Evolutionary conservation across 306 rosid species (phyloP), one percentile per base, ranked within the genome.

Genomic region (Trifolium pratense): DNA sequence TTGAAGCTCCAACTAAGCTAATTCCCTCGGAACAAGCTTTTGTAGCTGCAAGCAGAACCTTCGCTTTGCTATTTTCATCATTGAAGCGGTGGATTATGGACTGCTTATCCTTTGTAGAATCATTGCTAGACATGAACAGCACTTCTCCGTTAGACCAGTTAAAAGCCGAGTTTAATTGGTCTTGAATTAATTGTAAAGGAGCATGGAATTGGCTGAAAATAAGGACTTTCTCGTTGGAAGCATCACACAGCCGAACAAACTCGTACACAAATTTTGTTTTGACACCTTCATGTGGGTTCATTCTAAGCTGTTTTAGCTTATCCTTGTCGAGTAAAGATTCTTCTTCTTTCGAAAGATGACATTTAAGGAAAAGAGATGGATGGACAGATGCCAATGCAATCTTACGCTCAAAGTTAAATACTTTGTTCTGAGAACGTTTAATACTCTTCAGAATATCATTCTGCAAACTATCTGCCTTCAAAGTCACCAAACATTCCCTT

Each of bases 21-120:
- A 83, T 83, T 0, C 86, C 86, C 70, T 83, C 86, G 34, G 75
- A 75, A 48, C 83, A 78, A 29, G 86, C 83, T 32, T 49, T 83
- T 48, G 79, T 78, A 0, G 86, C 75, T 23, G 82, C 85, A 39
- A 82, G 80, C 1, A 82, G 26, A 16, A 82, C n/a, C 65, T 82
- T 82, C 12, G 79, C 79, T 52, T 53, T 26, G 59, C 73, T 60
- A 7, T 68, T 82, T 60, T 46, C 48, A 61, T 68, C 74, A 52
- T 82, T 82, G 69, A 82, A 82, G 42, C 15, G 13, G 21, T 77
- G 63, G 43, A 82, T 73, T 11, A 73, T 1, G 31, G 34, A 32
- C 37, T 81, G 79, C 51, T 71, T 72, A 11, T 49, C 56, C 72
- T 81, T 67, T 5, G 52, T 75, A 8, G 72, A 75, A 5, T 71